Conservation (phyloP, 2,329 filamentous ascomycete genomes). For the Westerdykella aurantiaca region DNA sequence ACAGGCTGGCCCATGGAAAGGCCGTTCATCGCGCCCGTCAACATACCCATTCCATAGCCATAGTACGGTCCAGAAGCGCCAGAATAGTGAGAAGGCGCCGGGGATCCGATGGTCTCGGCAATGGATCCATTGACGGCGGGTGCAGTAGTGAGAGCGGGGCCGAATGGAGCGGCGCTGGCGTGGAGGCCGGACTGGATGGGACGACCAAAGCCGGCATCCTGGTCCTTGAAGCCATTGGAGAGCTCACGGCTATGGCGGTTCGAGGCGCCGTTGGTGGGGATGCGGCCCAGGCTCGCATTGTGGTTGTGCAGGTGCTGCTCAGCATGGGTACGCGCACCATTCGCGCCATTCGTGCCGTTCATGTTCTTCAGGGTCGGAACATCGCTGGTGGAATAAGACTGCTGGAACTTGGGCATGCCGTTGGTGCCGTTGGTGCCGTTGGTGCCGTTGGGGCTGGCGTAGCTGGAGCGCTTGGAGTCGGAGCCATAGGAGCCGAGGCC, state of each 20-base stretch:
- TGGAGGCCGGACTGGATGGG: constrained; percentile 69
- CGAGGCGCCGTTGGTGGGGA: constrained; percentile 60
- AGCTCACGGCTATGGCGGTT: constrained; percentile 70
- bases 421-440: constrained; percentile 55
- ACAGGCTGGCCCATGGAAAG: constrained; percentile 46
- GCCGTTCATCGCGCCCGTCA: constrained; percentile 63
- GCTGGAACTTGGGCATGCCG: constrained; percentile 68
- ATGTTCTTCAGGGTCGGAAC: constrained; percentile 76
- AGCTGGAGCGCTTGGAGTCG: constrained; percentile 41
- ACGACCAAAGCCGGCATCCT: constrained; percentile 45
- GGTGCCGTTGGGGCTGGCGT: constrained; percentile 52
- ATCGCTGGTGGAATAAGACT: constrained; percentile 86
- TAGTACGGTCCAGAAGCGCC: constrained; percentile 38
- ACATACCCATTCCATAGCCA: constrained; percentile 55
- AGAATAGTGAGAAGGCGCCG: constrained; percentile 31
- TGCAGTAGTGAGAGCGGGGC: constrained; percentile 50
- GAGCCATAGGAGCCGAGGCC: constrained; percentile 29
- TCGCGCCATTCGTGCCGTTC: constrained; percentile 41
- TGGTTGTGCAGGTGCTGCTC: constrained; percentile 62
- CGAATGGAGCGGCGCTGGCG: constrained; percentile 72
- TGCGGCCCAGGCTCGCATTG: constrained; percentile 75
- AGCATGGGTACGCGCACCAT: constrained; percentile 46
- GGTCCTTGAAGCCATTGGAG: constrained; percentile 45
- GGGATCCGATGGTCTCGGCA: constrained; percentile 23
- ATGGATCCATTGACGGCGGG: constrained; percentile 15